Base-by-base conservation (phyloP, 495 filamentous ascomycete genomes). In the Immersiella caudata region DNA sequence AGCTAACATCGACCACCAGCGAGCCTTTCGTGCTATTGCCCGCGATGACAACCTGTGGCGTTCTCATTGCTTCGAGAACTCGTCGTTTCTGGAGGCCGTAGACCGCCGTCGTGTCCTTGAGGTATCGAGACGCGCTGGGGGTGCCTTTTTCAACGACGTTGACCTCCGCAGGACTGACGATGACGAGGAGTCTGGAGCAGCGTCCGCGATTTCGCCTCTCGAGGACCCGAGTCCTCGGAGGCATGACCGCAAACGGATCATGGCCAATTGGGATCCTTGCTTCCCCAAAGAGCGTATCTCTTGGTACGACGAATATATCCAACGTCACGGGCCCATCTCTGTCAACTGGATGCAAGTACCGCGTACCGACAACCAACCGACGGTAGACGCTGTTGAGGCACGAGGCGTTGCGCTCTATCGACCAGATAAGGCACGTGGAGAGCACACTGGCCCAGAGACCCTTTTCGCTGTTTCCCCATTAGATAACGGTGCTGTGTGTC, bases 231-330 rank as follows among this genome's bases (percentile, higher is more conserved):
- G 11, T 14, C 40, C 82, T 64, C 69, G 71, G 40, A 70, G 79
- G 50, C 71, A 77, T 73, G 73, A 85, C 82, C 78, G 86, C 79
- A 67, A 77, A 21, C 82, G 83, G 9, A 80, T 85, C 60, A 85
- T 90, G 60, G 88, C 87, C 6, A 91, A 90, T 68, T 96, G 93
- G 93, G 93, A 97, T 68, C 91, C 92, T 1, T 86, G 86, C 5
- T 90, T 90, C 66, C 87, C 89, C 16, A 78, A 80, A 14, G 89
- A 92, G 74, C 79, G 80, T 46, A 81, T 91, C 16, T 86, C 91
- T 60, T 97, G 92, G 89, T 97, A 96, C 70, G 86, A 89, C 60
- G 93, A 97, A 77, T 97, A 91, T 75, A 90, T 94, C 68, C 91
- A 93, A 26, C 84, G 93, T 24, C 85, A 95, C 79, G 93, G 86